Percentiles rank a stretch among this genome's conserved stretches.
Conservation (phyloP, 2,329 filamentous ascomycete genomes). For the Proliferodiscus dingleyae region DNA sequence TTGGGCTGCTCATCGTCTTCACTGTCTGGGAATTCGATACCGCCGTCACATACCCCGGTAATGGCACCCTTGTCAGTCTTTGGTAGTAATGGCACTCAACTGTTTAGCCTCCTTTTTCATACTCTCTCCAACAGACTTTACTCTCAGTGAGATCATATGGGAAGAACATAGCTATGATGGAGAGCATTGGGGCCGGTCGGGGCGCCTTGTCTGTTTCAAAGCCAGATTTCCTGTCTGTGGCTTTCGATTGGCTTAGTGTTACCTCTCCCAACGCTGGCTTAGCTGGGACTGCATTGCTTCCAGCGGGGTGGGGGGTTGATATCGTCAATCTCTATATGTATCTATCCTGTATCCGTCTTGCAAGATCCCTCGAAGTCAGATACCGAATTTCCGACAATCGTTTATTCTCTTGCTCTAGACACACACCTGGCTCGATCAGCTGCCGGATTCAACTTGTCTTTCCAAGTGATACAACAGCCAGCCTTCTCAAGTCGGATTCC, state of each 20-base stretch:
- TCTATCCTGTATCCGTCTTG: slow-evolving; percentile 17
- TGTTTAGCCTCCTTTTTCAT: slow-evolving; percentile 18
- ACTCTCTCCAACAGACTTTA: slow-evolving; percentile 10
- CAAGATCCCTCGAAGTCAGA: slow-evolving; percentile 19
- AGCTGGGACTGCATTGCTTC: slow-evolving; percentile 17
- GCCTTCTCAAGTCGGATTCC: slow-evolving; percentile 1
- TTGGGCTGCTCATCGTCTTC: slow-evolving; percentile 22
- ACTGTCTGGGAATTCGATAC: slow-evolving; percentile 24
- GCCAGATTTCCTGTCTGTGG: slow-evolving; percentile 17
- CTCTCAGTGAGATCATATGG: slow-evolving; percentile 9
- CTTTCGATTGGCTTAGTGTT: slow-evolving; percentile 26
- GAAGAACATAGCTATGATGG: slow-evolving; percentile 14
- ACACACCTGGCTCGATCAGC: slow-evolving; percentile 11
- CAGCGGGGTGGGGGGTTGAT: slow-evolving; percentile 20
- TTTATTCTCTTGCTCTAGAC: slow-evolving; percentile 11
- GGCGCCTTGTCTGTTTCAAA: slow-evolving; percentile 27
- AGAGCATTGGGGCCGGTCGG: slow-evolving; percentile 13
- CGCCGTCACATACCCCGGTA: slow-evolving; percentile 24
- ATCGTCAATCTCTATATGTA: slow-evolving; percentile 26
- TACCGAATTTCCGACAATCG: slow-evolving; percentile 20
- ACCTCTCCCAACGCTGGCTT: slow-evolving; percentile 20
- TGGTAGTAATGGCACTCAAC: slow-evolving; percentile 25
- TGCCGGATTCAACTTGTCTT: neutral
- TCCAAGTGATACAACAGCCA: neutral
- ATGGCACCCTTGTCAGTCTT: slow-evolving; percentile 21